Evolutionary conservation across 1,139 yeast species (phyloP).

Genomic region (Meyerozyma elateridarum): DNA sequence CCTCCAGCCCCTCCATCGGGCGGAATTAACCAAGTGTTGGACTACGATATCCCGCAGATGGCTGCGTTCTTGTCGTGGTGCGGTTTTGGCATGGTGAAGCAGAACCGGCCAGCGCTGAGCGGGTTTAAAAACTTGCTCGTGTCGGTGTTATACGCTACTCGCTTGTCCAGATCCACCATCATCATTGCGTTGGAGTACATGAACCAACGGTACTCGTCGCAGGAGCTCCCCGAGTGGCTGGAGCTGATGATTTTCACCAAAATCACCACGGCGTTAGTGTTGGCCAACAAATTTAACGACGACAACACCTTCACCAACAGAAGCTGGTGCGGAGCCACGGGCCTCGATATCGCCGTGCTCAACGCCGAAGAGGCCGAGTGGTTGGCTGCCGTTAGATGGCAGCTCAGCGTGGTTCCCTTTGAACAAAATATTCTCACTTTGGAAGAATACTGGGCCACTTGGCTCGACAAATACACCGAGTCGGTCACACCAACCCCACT

Average conservation of each 20-base stretch:
- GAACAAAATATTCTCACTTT: constrained; percentile 38
- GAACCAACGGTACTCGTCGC: constrained; percentile 38
- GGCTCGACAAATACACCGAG: constrained; percentile 34
- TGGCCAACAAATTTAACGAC: constrained; percentile 93
- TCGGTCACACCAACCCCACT: constrained; percentile 6
- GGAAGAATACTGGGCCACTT: constrained; percentile 46
- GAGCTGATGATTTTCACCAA: constrained; percentile 53
- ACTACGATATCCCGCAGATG: constrained; percentile 75
- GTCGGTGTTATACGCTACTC: constrained; percentile 80
- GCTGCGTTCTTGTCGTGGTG: constrained; percentile 68
- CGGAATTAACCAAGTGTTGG: constrained; percentile 73
- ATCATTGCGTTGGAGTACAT: constrained; percentile 75
- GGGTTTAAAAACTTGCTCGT: constrained; percentile 58
- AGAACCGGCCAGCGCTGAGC: constrained; percentile 43
- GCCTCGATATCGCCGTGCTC: constrained; percentile 55
- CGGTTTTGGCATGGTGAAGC: constrained; percentile 57
- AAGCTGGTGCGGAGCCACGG: constrained; percentile 95
- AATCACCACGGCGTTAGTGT: constrained; percentile 65
- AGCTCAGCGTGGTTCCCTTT: constrained; percentile 41
- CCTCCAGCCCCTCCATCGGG: constrained; percentile 41
- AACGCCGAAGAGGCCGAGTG: constrained; percentile 71
- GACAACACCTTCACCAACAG: constrained; percentile 94
- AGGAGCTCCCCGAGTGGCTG: constrained; percentile 22
- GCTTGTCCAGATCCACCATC: constrained; percentile 79
- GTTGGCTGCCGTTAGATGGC: constrained; percentile 53